Evolutionary conservation across 345 rosid genomes (phyloP).

Genomic region (Eucalyptus guilfoylei): DNA sequence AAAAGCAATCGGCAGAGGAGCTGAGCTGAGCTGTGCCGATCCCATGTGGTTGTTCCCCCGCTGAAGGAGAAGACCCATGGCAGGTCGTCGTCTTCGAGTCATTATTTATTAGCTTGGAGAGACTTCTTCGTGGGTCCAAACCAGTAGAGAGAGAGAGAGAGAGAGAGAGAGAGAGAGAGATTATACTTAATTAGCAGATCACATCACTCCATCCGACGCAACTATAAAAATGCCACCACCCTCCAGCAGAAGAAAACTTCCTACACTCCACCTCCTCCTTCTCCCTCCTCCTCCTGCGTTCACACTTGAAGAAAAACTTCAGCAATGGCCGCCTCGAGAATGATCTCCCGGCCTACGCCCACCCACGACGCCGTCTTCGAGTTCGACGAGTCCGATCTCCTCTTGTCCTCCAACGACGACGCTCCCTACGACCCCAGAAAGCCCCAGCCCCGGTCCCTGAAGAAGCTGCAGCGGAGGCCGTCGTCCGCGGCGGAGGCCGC

Average conservation of each 20-base stretch:
- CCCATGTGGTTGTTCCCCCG: not conserved
- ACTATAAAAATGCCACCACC: not conserved
- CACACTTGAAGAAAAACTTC: not conserved
- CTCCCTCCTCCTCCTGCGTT: not conserved
- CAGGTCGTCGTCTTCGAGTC: not conserved
- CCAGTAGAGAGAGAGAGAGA: not conserved
- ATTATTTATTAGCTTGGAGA: not conserved
- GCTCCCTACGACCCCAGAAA: not conserved
- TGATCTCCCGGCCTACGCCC: not conserved
- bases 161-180: not conserved
- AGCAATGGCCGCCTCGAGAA: not conserved
- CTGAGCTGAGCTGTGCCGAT: not conserved
- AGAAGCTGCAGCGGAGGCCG: not conserved
- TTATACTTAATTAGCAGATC: not conserved
- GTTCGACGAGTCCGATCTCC: not conserved
- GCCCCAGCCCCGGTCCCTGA: not conserved
- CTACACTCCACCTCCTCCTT: not conserved
- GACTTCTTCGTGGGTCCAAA: not conserved
- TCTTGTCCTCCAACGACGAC: not conserved
- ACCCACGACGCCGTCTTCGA: not conserved
- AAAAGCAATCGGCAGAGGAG: not conserved
- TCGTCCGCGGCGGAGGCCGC: not conserved
- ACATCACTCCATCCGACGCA: not conserved
- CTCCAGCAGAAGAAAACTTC: not conserved
- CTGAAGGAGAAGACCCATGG: not conserved